phyloP scores from a whole-genome alignment of 805 yeast species.

The Lipomyces japonicus region DNA sequence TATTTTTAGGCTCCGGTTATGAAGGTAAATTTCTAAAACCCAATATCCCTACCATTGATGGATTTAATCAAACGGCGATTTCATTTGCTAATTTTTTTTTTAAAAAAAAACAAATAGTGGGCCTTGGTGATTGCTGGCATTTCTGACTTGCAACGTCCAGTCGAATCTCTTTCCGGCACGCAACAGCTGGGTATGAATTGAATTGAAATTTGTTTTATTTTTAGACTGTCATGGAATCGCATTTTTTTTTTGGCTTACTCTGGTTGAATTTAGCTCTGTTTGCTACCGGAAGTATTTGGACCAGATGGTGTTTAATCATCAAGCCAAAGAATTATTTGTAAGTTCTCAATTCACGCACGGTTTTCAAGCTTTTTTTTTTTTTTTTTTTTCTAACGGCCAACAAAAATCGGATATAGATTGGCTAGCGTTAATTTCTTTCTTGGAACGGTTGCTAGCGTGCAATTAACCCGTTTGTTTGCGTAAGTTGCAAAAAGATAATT shows the following conservation, averaged over 20 bases:
- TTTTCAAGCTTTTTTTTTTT: background rate
- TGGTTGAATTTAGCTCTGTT: conserved; percentile 52
- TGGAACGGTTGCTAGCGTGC: conserved; percentile 84
- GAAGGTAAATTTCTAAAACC: conserved; percentile 40
- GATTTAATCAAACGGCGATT: background rate
- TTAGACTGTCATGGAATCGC: conserved; percentile 1
- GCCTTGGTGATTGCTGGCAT: conserved; percentile 87
- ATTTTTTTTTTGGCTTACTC: conserved; percentile 8
- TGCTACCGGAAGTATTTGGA: conserved; percentile 94
- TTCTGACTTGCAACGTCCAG: conserved; percentile 83
- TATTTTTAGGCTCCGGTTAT: conserved; percentile 51
- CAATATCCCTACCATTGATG: conserved; percentile 2
- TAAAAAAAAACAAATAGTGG: conserved; percentile 52
- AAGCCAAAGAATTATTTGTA: conserved; percentile 73
- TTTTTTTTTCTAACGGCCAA: background rate
- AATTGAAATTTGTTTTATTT: background rate
- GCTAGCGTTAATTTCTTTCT: conserved; percentile 94
- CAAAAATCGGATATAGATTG: conserved; percentile 34
- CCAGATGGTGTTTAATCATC: conserved; percentile 95
- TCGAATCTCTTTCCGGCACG: conserved; percentile 84
- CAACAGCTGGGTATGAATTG: conserved; percentile 51
- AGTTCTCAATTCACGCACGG: too few species aligned
- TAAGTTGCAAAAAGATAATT: conserved; percentile 9
- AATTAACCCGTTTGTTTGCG: conserved; percentile 59
- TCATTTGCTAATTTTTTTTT: conserved; percentile 3